Base-by-base conservation (phyloP, 768 basidiomycete genomes). In the Kwoniella botswanensis region DNA sequence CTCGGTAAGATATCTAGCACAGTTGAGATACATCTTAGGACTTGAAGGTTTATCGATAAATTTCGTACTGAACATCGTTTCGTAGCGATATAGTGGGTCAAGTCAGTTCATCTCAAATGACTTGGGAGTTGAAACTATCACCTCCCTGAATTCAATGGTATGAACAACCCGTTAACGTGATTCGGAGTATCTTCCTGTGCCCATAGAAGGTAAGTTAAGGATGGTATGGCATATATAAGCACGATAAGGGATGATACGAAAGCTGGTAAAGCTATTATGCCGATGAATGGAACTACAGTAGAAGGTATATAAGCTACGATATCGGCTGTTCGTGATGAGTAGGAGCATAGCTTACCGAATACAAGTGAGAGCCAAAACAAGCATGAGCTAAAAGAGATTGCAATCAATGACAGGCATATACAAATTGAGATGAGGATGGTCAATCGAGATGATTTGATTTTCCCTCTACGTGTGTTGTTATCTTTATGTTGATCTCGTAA, bases 61-160 rank as follows among this genome's bases (percentile, higher is more conserved):
- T 72, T 68, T 17, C 61, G 67, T 4, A 68, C 67, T 72, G 66
- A 10, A 44, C 29, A 63, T 56, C 11, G 44, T 41, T 10, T 18
- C n/a, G 21, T 21, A 1, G n/a, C 10, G 22, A 26, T 26, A 26
- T 26, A 26, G 26, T 2, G 4, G 26, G 4, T 35, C 7, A 35
- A 4, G 7, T 35, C 35, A 35, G 35, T 35, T 35, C 6, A 35
- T 35, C 4, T 26, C 26, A 26, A 2, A 26, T 26, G 26, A 26
- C 4, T 26, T 26, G 26, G 26, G 26, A 4, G 26, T 26, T 26
- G 26, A n/a, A 21, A 22, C 42, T 35, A 35, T 10, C n/a, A 60
- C 63, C 29, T 29, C 70, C 72, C 59, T 57, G 72, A 68, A 67
- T 73, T 69, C 15, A 70, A 35, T 4, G 64, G 68, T 6, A 70